A percentile compares a stretch with the other conserved stretches of the same genome.
These are phyloP conservation scores for Silene noctiflora DNA, from an alignment of 179 eudicot genomes.

Conservation along the genomic window DNA sequence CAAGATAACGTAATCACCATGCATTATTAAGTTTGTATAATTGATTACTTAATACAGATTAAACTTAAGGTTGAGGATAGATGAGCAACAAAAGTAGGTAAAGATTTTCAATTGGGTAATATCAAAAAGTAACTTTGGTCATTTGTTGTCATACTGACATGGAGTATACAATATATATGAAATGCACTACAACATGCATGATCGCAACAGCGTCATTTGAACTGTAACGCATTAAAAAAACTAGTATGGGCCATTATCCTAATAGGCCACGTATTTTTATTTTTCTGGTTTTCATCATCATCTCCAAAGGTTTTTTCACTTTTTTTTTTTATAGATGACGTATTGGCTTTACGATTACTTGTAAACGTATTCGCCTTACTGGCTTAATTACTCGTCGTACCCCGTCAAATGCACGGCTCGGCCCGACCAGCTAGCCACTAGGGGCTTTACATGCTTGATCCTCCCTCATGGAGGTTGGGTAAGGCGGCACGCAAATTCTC, in stretches of 20 bases:
- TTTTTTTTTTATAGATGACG: neutral
- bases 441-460: no score
- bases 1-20: neutral
- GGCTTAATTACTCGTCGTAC: no score
- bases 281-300: neutral
- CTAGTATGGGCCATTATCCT: neutral
- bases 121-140: neutral
- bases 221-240: neutral
- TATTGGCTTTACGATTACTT: neutral
- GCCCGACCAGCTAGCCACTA: no score
- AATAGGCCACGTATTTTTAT: neutral
- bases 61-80: neutral
- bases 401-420: no score
- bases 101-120: constrained; percentile 5
- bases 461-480: no score
- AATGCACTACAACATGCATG: neutral
- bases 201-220: neutral
- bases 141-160: constrained; percentile 5
- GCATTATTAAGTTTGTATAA: neutral
- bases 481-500: no score
- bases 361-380: neutral
- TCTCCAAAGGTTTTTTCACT: neutral
- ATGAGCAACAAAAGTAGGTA: neutral
- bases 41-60: neutral
- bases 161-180: neutral